A percentile compares a stretch with the other conserved stretches of the same genome.
Conservation (phyloP, 305 asterid species). For the Fraxinus baroniana region DNA sequence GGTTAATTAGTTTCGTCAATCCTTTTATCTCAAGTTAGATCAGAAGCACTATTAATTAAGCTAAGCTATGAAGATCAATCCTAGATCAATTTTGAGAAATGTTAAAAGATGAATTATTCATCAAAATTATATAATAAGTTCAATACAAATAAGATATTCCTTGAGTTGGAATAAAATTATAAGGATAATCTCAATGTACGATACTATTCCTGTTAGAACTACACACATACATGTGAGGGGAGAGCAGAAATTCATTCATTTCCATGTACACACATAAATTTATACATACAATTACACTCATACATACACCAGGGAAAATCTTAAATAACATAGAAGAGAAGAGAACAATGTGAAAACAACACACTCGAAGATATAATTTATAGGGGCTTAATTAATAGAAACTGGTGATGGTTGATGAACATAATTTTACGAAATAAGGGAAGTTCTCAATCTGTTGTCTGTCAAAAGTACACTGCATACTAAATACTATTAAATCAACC, state of each 20-base stretch:
- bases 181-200: background rate
- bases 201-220: background rate
- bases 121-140: background rate
- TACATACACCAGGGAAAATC: background rate
- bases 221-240: background rate
- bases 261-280: background rate
- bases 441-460: background rate
- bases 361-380: background rate
- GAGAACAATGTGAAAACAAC: background rate
- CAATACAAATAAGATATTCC: background rate
- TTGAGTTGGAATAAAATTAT: background rate
- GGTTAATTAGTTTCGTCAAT: background rate
- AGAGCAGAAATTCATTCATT: background rate
- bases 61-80: background rate
- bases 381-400: background rate
- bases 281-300: background rate
- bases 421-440: background rate
- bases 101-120: background rate
- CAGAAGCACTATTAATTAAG: background rate
- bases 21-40: background rate
- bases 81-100: background rate
- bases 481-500: background rate
- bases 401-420: background rate
- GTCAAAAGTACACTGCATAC: background rate
- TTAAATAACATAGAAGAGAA: background rate